Percentiles rank a stretch among this genome's conserved stretches.
Conservation (phyloP, 345 rosid genomes). For the Gossypium mustelinum region DNA sequence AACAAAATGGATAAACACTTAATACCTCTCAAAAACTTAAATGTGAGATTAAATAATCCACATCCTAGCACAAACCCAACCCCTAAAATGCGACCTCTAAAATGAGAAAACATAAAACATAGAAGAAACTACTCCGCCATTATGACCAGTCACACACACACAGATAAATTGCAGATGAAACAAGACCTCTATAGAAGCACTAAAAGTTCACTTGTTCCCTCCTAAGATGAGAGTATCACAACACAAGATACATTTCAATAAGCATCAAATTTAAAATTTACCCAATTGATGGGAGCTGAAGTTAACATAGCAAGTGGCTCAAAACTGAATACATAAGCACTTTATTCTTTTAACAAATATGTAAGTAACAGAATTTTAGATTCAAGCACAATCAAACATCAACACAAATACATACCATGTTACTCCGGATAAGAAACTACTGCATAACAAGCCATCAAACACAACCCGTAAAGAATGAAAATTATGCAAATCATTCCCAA, state of each 20-base stretch:
- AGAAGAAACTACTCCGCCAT: not conserved
- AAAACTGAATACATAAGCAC: not conserved
- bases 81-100: not conserved
- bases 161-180: not conserved
- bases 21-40: not conserved
- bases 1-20: slow-evolving; percentile 10
- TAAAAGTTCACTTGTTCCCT: not conserved
- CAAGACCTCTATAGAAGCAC: not conserved
- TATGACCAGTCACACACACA: not conserved
- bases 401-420: not conserved
- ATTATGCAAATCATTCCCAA: not conserved
- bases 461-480: not conserved
- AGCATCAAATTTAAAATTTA: not conserved
- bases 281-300: not conserved
- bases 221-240: not conserved
- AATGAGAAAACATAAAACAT: not conserved
- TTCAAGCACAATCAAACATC: not conserved
- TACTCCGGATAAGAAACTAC: not conserved
- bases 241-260: not conserved
- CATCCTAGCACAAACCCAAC: slow-evolving; percentile 2
- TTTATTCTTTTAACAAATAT: not conserved
- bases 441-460: not conserved
- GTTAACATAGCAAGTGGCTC: not conserved
- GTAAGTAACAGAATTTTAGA: not conserved
- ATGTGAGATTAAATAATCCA: not conserved